These are phyloP conservation scores for Plasmodium fragile DNA, from an alignment of 169 alveolate species.

Conservation along the genomic window DNA sequence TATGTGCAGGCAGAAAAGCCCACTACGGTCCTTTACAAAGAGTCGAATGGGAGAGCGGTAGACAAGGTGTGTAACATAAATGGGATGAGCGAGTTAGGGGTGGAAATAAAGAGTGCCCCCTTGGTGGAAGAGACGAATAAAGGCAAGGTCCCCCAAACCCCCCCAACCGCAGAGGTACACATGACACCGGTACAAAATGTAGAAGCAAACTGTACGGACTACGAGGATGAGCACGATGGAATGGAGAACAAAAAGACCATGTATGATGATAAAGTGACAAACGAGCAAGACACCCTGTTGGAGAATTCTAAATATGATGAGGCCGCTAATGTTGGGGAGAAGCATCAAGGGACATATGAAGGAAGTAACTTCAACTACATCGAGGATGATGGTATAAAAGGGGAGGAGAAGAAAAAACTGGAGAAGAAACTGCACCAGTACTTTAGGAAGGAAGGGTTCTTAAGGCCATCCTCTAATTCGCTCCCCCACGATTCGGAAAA, in stretches of 20 bases:
- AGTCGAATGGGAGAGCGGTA: neutral
- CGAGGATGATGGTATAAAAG: constrained; percentile 26
- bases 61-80: neutral
- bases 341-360: neutral
- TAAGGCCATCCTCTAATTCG: constrained; percentile 16
- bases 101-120: neutral
- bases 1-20: neutral
- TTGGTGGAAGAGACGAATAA: neutral
- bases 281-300: neutral
- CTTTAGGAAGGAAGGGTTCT: constrained; percentile 61
- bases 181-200: neutral
- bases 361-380: constrained; percentile 4
- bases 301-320: neutral
- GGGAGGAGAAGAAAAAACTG: neutral
- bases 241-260: neutral
- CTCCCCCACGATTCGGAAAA: neutral
- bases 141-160: neutral
- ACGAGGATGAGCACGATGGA: neutral
- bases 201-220: neutral
- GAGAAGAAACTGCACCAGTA: constrained; percentile 50
- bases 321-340: neutral
- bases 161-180: neutral
- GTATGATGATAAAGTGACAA: constrained; percentile 6
- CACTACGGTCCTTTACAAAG: neutral
- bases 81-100: neutral